Conservation (phyloP, 768 basidiomycete genomes). For the Boletus sp. region DNA sequence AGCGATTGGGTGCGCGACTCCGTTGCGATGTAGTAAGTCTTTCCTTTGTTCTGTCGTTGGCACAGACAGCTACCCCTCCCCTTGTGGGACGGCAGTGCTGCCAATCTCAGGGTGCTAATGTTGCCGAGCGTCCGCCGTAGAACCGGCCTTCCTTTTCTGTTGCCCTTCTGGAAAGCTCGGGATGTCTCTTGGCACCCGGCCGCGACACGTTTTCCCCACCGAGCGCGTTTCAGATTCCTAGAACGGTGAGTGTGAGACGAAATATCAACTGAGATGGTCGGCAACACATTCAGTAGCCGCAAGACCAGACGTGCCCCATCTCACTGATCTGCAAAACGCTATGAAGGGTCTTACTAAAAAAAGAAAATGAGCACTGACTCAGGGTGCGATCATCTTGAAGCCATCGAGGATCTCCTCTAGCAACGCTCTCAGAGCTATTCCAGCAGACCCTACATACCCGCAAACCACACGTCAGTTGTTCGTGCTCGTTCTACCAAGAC, state of each 20-base stretch:
- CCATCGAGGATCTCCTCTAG: no score
- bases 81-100: neutral
- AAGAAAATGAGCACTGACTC: no score
- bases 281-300: neutral
- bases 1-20: neutral
- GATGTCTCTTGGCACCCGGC: neutral
- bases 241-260: neutral
- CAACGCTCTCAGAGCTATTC: no score
- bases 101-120: neutral
- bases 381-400: no score
- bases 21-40: neutral
- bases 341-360: no score
- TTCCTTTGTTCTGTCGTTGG: neutral
- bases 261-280: neutral
- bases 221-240: neutral
- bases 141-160: neutral
- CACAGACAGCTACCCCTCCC: neutral
- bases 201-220: neutral
- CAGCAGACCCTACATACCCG: no score
- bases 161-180: neutral
- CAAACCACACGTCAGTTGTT: no score
- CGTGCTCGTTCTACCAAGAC: no score
- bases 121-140: neutral
- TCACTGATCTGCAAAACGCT: no score
- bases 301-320: neutral